Evolutionary conservation across 164 flowering plant genomes (phyloP).

Genomic region (Pachysandra terminalis): DNA sequence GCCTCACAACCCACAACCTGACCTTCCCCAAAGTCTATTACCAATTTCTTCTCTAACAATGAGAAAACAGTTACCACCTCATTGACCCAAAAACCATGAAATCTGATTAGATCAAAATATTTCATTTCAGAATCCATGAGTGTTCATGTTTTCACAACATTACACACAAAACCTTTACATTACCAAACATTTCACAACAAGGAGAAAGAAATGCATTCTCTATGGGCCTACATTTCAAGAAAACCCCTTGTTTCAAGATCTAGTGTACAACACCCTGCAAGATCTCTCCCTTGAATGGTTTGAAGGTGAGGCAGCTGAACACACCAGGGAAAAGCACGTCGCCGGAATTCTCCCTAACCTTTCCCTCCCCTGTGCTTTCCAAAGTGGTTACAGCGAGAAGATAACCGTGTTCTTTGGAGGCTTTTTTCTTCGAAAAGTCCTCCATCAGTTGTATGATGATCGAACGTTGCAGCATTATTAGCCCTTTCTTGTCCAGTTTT

Average conservation of each 20-base stretch:
- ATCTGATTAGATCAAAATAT: no score
- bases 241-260: conserved; percentile 66
- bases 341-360: conserved; percentile 47
- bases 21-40: no score
- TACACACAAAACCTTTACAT: not conserved
- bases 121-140: no score
- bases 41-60: no score
- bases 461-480: conserved; percentile 46
- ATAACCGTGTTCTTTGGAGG: conserved; percentile 67
- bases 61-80: no score
- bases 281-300: conserved; percentile 63
- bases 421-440: conserved; percentile 51
- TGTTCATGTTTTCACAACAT: no score
- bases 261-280: conserved; percentile 53
- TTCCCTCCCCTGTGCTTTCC: conserved; percentile 60
- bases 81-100: no score
- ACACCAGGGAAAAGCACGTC: conserved; percentile 74
- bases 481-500: conserved; percentile 17
- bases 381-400: conserved; percentile 50
- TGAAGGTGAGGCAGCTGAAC: conserved; percentile 64
- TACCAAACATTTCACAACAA: no score
- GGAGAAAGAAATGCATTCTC: conserved; percentile 56
- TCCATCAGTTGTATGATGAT: conserved; percentile 51
- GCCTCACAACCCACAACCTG: no score
- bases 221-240: conserved; percentile 68